Evolutionary conservation across 768 basidiomycete genomes (phyloP), one percentile per base, ranked within the genome.

Genomic region (Tremella mesenterica): DNA sequence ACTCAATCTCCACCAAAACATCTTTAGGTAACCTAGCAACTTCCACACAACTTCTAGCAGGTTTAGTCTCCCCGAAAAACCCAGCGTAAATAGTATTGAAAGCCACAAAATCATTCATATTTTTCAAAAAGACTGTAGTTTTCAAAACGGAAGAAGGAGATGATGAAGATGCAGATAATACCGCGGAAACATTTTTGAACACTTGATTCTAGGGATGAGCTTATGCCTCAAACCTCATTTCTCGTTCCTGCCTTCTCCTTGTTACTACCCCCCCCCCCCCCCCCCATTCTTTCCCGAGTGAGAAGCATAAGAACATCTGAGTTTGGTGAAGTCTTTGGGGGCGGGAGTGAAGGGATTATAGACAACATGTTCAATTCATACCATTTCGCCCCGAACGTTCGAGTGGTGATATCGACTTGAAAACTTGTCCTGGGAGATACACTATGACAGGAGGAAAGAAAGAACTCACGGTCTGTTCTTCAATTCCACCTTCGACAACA

Each of bases 71-170:
- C 9, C 87, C 90, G 70, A 97, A 96, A 75, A 87, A 85, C 50
- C 81, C 77, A 30, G 81, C 80, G 72, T 95, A 97, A 57, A 90
- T 77, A 14, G 74, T 80, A 72, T 96, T 96, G 64, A 95, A 82
- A 34, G 79, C 76, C 3, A 68, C 82, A 69, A 97, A 97, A 73
- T 99, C 87, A 60, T 87, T 78, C 88, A 97, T 92, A 57, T 81
- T 77, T 73, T 93, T 89, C 71, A 97, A 74, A 77, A 95, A 97
- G 23, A 92, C 92, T 33, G 89, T 93, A 41, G 87, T 88, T 77
- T 99, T 97, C 59, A 86, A 82, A 55, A 99, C 84, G 70, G 86
- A 85, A 45, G 81, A 81, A 14, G 87, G 65, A 58, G 83, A 81
- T 12, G 86, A 85, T 13, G 86, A 86, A 46, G 85, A 83, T 4